Evolutionary conservation across 805 yeast species (phyloP), one percentile per base, ranked within the genome.

Genomic region (Saccharomyces jurei): DNA sequence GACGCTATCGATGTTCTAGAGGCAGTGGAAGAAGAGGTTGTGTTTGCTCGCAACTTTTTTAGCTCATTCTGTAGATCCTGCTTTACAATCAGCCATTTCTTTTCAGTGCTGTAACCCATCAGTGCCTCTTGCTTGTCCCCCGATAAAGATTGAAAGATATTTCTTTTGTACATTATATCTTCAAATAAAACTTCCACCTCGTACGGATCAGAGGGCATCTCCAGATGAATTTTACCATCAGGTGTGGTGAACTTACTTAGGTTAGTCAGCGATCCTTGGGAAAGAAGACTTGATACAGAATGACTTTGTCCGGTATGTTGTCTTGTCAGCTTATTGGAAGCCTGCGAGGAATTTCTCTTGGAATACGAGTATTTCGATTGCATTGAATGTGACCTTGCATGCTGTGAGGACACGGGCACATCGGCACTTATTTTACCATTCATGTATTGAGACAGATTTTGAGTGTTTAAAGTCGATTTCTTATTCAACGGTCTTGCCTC

Each of bases 1-100:
- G 44, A 36, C 17, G 44, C 44, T 3, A 36, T 17, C 25, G 44
- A 36, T 17, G 44, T 36, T 17, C 44, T 17, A 4, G 44, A 36
- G 11, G 44, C 44, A 17, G 44, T 17, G 44, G 44, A 36, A 17
- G 44, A 36, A 17, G 44, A 36, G 11, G 44, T 36, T 3, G 44
- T 36, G 44, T 36, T 70, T 48, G 76, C 68, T 54, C 74, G 73
- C 52, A 69, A 64, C 60, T 85, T 82, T 63, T 85, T 86, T 63
- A 76, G 76, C 63, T 90, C 97, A 6, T 91, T 80, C 49, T 88
- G 77, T 26, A 86, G 82, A 68, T 90, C 96, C 68, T 91, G 97
- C 60, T 86, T 82, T 46, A 91, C 85, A 60, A 91, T 77, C 85
- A 88, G 83, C 96, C 97, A 90, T 71, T 92, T 92, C 63, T 89